Base-by-base conservation (phyloP, 768 basidiomycete species). In the Pleurotus sapidus region DNA sequence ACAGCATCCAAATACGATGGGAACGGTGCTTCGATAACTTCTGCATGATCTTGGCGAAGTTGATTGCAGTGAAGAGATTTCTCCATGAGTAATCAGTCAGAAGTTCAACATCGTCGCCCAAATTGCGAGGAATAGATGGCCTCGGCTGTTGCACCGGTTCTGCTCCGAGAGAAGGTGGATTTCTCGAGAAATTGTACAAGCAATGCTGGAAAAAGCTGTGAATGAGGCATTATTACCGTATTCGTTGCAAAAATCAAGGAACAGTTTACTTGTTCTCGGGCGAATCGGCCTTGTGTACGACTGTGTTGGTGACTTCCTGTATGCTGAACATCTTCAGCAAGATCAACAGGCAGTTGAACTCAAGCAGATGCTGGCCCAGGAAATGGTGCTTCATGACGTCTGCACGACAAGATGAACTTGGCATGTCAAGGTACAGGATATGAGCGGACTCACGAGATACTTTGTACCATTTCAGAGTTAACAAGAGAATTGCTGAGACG, bases 361-460 rank as follows among this genome's bases (percentile, higher is more conserved):
- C 96, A 45, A 99, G 84, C 6, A 99, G 76, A 34, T 93, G 84
- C 70, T 96, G 95, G n/a, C 94, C 94, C 20, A 99, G 80, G 70
- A 98, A 94, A 70, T 99, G 95, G 68, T 97, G 98, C 69, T 99
- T 98, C 91, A 99, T 95, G 17, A 89, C 86, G 73, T 98, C 96
- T 98, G 63, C 14, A 24, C 53, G 40, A 18, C n/a, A 56, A 39
- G 38, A 50, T 24, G 20, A 40, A 58, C 46, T 53, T 18, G 30
- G 25, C 46, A 1, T 45, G 49, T 15, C 17, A 25, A 5, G 6
- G 15, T 46, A 56, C 20, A 24, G 45, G 18, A 15, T 40, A 49
- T 48, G 18, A 46, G 56, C 40, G 12, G 8, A 80, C 94, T 70
- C 63, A 98, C 96, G 97, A 50, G 96, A 98, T 20, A 91, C 91